Conservation (phyloP, 352 stramenopile genomes). For the Pythium vanterpoolii region DNA sequence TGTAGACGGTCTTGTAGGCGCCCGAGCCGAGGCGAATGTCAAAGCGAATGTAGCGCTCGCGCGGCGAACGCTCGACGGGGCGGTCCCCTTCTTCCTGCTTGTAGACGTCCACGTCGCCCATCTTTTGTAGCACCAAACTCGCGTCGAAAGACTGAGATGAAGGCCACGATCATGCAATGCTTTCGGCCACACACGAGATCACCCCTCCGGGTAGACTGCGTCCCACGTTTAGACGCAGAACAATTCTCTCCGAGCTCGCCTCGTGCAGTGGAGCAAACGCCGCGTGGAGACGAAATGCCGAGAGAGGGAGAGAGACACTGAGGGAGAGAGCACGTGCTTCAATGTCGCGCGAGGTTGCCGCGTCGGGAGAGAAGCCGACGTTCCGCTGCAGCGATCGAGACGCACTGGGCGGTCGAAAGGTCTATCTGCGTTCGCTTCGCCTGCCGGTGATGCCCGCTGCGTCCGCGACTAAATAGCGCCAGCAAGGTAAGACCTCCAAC, state of each 20-base stretch:
- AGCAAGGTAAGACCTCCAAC: slow-evolving; percentile 5
- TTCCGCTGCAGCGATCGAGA: not conserved
- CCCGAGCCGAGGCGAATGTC: slow-evolving; percentile 79
- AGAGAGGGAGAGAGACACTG: not conserved
- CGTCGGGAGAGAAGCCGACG: not conserved
- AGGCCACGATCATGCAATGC: not conserved
- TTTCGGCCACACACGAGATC: not conserved
- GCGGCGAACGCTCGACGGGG: slow-evolving; percentile 71
- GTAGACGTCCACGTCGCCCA: slow-evolving; percentile 72
- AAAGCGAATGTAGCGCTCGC: slow-evolving; percentile 85
- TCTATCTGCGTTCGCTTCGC: too few species aligned
- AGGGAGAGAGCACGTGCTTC: not conserved
- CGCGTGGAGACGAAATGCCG: not conserved
- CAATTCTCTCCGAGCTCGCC: too few species aligned
- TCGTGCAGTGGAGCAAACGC: not conserved
- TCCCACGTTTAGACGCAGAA: not conserved
- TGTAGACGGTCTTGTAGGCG: slow-evolving; percentile 91
- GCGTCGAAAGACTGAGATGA: too few species aligned
- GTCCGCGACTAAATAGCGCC: slow-evolving; percentile 8
- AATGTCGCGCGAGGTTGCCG: not conserved
- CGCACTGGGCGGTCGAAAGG: too few species aligned
- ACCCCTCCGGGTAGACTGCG: not conserved
- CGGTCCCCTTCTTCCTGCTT: slow-evolving; percentile 71
- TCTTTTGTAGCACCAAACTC: not conserved
- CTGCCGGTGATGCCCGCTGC: not conserved